These are phyloP conservation scores for Tolypocladium paradoxum DNA, from an alignment of 2,329 filamentous ascomycete species.

Conservation along the genomic window DNA sequence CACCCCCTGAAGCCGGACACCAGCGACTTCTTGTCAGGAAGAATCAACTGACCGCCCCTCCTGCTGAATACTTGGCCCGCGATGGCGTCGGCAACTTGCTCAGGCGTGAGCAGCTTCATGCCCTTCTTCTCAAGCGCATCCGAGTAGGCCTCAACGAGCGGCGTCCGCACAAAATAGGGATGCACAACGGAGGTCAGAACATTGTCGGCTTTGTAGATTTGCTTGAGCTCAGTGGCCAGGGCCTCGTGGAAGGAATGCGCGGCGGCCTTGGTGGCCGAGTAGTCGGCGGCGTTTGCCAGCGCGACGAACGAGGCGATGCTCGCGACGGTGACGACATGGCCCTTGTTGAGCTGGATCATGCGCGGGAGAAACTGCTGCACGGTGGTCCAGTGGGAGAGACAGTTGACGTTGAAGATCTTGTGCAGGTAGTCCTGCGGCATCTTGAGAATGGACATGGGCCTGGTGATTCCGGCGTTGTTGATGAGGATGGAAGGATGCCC, in stretches of 20 bases:
- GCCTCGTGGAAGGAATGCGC: constrained; percentile 58
- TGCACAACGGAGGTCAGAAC: constrained; percentile 55
- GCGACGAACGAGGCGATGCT: constrained; percentile 51
- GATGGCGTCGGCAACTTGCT: constrained; percentile 30
- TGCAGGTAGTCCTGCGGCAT: constrained; percentile 43
- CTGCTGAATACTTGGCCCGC: constrained; percentile 32
- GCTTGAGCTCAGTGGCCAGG: constrained; percentile 42
- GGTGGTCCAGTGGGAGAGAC: constrained; percentile 53
- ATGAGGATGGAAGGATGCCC: constrained; percentile 58
- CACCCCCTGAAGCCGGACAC: constrained; percentile 26
- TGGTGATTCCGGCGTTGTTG: constrained; percentile 58
- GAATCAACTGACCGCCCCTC: constrained; percentile 33
- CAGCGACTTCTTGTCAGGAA: constrained; percentile 19
- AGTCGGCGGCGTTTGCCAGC: constrained; percentile 53
- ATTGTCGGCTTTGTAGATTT: constrained; percentile 47
- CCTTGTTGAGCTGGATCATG: constrained; percentile 54
- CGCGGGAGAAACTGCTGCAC: constrained; percentile 54
- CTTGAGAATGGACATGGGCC: constrained; percentile 48
- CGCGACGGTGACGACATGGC: constrained; percentile 61
- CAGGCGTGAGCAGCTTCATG: constrained; percentile 17
- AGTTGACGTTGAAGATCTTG: constrained; percentile 59
- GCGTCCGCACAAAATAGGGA: constrained; percentile 41
- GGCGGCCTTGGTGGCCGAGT: constrained; percentile 54
- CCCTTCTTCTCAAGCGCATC: constrained; percentile 16
- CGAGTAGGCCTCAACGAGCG: constrained; percentile 25